Base-by-base conservation (phyloP, 768 basidiomycete species). In the Polyporus arcularius region DNA sequence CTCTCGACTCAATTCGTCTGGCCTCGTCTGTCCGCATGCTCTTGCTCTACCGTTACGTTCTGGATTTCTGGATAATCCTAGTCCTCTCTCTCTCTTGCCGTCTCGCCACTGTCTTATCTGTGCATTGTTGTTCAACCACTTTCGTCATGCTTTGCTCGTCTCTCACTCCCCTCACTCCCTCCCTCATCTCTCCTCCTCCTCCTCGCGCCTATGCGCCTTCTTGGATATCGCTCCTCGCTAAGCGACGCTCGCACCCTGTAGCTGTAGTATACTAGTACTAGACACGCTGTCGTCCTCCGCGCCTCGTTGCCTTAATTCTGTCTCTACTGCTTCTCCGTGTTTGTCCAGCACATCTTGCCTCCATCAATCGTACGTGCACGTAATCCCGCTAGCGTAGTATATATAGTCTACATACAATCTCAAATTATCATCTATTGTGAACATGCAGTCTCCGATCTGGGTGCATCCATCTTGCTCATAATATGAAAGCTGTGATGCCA, bases 221-320 rank as follows among this genome's bases (percentile, higher is more conserved):
- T 48, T 48, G 46, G 11, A 48, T 15, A 45, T 21, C n/a, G 46
- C 12, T 4, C 46, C 46, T 35, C 46, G n/a, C 6, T 14, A 26
- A 18, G 43, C 16, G 16, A 9, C 46, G 18, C n/a, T 11, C 46
- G 55, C 30, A 53, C 40, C 47, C 52, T 62, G 61, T 62, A 62
- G 61, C 61, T 62, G 61, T 62, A 62, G 57, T 51, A 38, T 58
- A 48, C 28, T 48, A 48, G 46, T 58, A 48, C 28, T 48, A 48
- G 46, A 48, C 21, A 11, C 35, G 7, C 35, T 35, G 35, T 35
- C 45, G 26, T 16, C 46, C n/a, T 30, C 7, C 46, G 21, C 46
- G 46, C 46, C 46, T 8, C 12, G n/a, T 28, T 28, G 53, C 53
- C 16, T 42, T 55, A 31, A 45, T 43, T 31, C 16, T 18, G 10